Percentiles rank a stretch among this genome's conserved stretches.
Evolutionary conservation across 202 grass and related monocot species (phyloP).

Genomic region (Panicum virgatum): DNA sequence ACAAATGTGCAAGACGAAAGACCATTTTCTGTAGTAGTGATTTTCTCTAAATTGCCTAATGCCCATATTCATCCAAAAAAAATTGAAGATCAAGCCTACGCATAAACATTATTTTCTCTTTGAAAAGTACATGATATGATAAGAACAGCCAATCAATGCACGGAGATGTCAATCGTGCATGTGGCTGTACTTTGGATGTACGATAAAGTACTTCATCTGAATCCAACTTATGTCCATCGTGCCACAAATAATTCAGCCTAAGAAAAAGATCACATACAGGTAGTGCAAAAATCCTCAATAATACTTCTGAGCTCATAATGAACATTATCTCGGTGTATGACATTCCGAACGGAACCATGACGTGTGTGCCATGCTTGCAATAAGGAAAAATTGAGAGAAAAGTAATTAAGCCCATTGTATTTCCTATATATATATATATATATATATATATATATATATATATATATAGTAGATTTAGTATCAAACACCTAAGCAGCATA

Average conservation of each 20-base stretch:
- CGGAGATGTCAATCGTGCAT: neutral
- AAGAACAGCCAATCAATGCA: neutral
- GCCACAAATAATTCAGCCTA: neutral
- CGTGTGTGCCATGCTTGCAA: neutral
- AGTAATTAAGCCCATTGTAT: neutral
- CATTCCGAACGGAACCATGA: too few relatives aligned
- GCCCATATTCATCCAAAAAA: neutral
- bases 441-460: too few relatives aligned
- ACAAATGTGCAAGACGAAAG: too few relatives aligned
- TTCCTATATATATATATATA: too few relatives aligned
- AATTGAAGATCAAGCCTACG: neutral
- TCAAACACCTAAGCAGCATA: neutral
- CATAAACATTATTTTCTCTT: too few relatives aligned
- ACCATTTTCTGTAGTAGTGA: too few relatives aligned
- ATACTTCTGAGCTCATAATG: neutral
- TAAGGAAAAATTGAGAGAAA: too few relatives aligned
- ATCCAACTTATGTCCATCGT: neutral
- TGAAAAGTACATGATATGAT: neutral
- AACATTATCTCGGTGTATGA: neutral
- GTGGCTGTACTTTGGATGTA: conserved; percentile 4
- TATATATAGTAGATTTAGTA: neutral
- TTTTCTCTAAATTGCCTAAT: too few relatives aligned
- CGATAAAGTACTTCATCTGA: neutral
- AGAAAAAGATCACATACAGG: neutral
- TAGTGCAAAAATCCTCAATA: neutral